Conservation (phyloP, 345 rosid genomes). For the Rhodomyrtus tomentosa region DNA sequence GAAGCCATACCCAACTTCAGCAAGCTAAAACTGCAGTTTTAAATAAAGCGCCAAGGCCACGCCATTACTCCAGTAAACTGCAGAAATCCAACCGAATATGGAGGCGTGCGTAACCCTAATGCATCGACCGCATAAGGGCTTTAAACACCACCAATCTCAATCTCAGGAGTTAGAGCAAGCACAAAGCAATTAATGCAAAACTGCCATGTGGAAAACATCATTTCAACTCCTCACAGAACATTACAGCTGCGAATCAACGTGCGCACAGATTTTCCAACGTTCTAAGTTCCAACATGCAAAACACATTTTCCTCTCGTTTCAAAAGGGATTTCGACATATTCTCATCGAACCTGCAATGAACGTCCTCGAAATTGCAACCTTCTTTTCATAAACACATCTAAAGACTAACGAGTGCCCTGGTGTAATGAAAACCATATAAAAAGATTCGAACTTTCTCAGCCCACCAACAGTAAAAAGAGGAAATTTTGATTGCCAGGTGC, state of each 20-base stretch:
- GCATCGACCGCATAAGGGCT: conserved; percentile 15
- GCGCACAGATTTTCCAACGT: neutral
- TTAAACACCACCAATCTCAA: conserved; percentile 21
- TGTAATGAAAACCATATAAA: neutral
- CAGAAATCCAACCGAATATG: neutral
- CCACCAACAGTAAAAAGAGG: neutral
- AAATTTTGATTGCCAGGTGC: neutral
- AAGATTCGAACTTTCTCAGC: neutral
- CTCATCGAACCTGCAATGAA: neutral
- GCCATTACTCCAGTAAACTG: neutral
- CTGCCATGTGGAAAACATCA: conserved; percentile 2
- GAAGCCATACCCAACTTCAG: neutral
- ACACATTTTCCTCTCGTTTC: neutral
- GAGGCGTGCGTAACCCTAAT: conserved; percentile 29
- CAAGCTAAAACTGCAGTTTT: neutral
- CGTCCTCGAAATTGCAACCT: neutral
- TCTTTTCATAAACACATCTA: neutral
- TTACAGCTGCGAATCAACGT: neutral
- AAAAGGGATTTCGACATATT: neutral
- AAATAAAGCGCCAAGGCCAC: neutral
- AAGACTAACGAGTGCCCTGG: neutral
- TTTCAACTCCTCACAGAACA: neutral
- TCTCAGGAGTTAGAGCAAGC: conserved; percentile 6
- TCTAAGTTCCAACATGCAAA: neutral
- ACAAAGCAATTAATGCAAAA: conserved; percentile 2